Evolutionary conservation across 495 filamentous ascomycete genomes (phyloP).

Genomic region (Cercophora newfieldiana): DNA sequence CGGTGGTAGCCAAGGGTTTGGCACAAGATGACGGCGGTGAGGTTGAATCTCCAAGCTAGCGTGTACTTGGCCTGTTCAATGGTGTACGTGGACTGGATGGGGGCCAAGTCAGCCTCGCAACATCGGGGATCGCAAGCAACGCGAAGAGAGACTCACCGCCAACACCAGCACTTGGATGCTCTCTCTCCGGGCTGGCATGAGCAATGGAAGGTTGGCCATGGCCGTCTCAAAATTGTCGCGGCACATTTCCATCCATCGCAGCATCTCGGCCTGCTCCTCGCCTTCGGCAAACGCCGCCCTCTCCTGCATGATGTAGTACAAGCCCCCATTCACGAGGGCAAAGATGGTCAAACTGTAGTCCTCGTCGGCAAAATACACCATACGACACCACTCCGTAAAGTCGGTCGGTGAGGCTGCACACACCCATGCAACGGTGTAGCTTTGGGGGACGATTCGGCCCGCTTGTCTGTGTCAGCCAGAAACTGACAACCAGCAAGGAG

Average conservation of each 20-base stretch:
- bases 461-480: constrained; percentile 12
- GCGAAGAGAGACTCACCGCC: constrained; percentile 53
- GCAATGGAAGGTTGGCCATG: constrained; percentile 56
- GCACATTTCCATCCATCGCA: constrained; percentile 48
- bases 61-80: constrained; percentile 65
- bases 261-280: constrained; percentile 25
- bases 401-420: constrained; percentile 50
- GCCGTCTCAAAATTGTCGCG: constrained; percentile 60
- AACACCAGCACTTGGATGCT: constrained; percentile 60
- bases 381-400: constrained; percentile 59
- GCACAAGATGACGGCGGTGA: constrained; percentile 58
- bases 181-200: constrained; percentile 58
- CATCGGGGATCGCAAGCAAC: not conserved
- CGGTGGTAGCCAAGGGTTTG: constrained; percentile 67
- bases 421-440: constrained; percentile 41
- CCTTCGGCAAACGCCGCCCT: constrained; percentile 39
- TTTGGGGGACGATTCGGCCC: constrained; percentile 37
- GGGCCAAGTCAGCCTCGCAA: not conserved
- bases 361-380: constrained; percentile 60
- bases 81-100: constrained; percentile 46
- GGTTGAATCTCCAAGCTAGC: constrained; percentile 61
- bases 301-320: constrained; percentile 60
- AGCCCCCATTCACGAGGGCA: constrained; percentile 55
- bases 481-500: not conserved
- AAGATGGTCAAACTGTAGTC: constrained; percentile 57